Evolutionary conservation across 2,329 filamentous ascomycete genomes (phyloP), one percentile per base, ranked within the genome.

Genomic region (Westerdykella sp.): DNA sequence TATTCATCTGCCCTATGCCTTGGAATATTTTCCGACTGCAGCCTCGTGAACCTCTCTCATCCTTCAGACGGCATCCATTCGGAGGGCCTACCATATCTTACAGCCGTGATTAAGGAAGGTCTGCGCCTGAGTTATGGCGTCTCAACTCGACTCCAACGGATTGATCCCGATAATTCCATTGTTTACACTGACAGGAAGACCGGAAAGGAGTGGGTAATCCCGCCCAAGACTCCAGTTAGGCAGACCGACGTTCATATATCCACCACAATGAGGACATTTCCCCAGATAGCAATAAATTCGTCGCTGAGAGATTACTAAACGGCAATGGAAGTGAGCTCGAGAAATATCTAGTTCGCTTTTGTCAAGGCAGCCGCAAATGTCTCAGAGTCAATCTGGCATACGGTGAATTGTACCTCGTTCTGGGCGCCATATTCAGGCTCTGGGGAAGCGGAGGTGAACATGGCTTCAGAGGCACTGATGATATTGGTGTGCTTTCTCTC

Each of bases 91-190:
- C 62, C 62, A 2, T 64, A 63, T 36, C 60, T 66, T 13, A 53
- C 55, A 14, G 63, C 62, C 15, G 53, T 62, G 13, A 55, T 66
- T 2, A 47, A 55, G 28, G 64, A 67, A 40, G 62, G 56, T 7
- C 48, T 66, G 23, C 60, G 65, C n/a, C 50, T 66, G 18, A 49
- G 49, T 37, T 55, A 46, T 44, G 55, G 55, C 23, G 51, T 55
- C 16, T 45, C 45, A 6, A 40, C 11, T 5, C 23, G 23, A 5
- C 23, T 25, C 10, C 23, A 25, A 25, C 51, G 56, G 15, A 43
- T 55, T 23, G 35, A 45, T 10, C 36, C 36, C 7, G 51, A 56
- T 34, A 9, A 39, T 5, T 35, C 37, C 9, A 37, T 44, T 10
- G 34, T 36, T 3, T 28, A 22, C 22, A 23, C 4, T 6, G 37